Evolutionary conservation across 1,139 yeast genomes (phyloP).

Genomic region (Candida sanyaensis): DNA sequence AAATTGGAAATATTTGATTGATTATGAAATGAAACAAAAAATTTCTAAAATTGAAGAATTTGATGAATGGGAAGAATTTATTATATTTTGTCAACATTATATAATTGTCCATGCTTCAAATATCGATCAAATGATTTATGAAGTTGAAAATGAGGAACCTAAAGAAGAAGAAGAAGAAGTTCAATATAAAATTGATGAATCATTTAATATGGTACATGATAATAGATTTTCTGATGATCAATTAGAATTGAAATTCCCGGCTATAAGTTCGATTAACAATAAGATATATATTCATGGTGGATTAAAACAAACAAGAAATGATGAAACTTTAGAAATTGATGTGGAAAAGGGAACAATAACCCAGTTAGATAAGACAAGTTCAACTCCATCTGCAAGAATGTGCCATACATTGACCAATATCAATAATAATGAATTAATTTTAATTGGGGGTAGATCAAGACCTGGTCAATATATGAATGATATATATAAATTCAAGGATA

Average conservation of each 20-base stretch:
- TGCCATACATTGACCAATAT: constrained; percentile 55
- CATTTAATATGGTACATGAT: constrained; percentile 12
- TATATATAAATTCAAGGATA: constrained; percentile 22
- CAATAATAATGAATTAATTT: constrained; percentile 25
- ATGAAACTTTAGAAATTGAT: constrained; percentile 17
- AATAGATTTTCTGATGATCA: constrained; percentile 14
- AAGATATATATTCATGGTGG: constrained; percentile 56
- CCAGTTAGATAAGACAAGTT: background rate
- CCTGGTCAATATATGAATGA: constrained; percentile 51
- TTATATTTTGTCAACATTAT: constrained; percentile 77
- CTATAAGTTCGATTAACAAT: constrained; percentile 29
- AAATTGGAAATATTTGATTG: constrained; percentile 55
- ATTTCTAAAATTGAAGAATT: constrained; percentile 63
- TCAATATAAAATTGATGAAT: constrained; percentile 7
- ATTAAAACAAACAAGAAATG: constrained; percentile 44
- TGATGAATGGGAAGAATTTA: constrained; percentile 85
- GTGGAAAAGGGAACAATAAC: constrained; percentile 11
- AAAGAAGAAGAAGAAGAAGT: constrained; percentile 3
- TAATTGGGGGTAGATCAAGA: constrained; percentile 72
- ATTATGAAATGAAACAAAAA: constrained; percentile 36
- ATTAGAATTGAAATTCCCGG: constrained; percentile 49
- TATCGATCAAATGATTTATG: constrained; percentile 17
- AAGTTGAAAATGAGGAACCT: constrained; percentile 8
- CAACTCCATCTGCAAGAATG: constrained; percentile 50
- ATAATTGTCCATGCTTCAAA: constrained; percentile 67